Evolutionary conservation across 2,329 filamentous ascomycete species (phyloP).

Genomic region (Graphium sp.): DNA sequence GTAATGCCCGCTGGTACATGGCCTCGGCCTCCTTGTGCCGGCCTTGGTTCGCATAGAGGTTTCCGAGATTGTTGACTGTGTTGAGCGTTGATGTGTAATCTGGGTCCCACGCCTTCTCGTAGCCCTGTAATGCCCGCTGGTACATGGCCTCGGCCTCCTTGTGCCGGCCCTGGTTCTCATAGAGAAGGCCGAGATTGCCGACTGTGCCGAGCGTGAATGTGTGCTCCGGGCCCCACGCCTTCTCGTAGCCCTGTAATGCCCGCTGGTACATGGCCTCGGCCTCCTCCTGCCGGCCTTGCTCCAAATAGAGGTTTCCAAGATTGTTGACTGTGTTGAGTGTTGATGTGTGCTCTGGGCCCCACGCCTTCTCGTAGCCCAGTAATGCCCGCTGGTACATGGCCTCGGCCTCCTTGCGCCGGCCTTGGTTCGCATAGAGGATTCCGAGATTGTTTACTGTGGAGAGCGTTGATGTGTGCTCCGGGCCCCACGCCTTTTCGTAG

Average conservation of each 20-base stretch:
- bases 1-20: conserved; percentile 12
- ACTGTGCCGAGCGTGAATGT: conserved; percentile 9
- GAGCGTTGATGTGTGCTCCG: conserved; percentile 6
- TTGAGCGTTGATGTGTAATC: conserved; percentile 7
- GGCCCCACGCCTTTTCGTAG: conserved; percentile 7
- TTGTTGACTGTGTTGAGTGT: conserved; percentile 7
- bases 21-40: conserved; percentile 8
- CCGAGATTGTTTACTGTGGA: conserved; percentile 8
- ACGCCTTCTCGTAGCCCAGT: conserved; percentile 9
- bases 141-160: conserved; percentile 12
- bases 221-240: conserved; percentile 7
- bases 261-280: conserved; percentile 12
- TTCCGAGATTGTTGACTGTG: conserved; percentile 8
- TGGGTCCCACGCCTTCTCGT: conserved; percentile 7
- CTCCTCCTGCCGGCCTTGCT: conserved; percentile 6
- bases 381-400: conserved; percentile 12
- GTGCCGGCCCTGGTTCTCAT: conserved; percentile 9
- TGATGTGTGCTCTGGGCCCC: conserved; percentile 6
- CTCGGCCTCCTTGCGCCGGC: conserved; percentile 8
- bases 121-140: conserved; percentile 9
- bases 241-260: conserved; percentile 12
- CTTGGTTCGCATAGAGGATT: conserved; percentile 8
- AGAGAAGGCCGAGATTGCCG: conserved; percentile 13
- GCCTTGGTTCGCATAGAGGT: conserved; percentile 8
- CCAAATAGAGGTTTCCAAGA: conserved; percentile 9